Percentiles rank a stretch among this genome's conserved stretches.
phyloP scores from a whole-genome alignment of 139 green algal species.

The Axilococcus clingmanii region DNA sequence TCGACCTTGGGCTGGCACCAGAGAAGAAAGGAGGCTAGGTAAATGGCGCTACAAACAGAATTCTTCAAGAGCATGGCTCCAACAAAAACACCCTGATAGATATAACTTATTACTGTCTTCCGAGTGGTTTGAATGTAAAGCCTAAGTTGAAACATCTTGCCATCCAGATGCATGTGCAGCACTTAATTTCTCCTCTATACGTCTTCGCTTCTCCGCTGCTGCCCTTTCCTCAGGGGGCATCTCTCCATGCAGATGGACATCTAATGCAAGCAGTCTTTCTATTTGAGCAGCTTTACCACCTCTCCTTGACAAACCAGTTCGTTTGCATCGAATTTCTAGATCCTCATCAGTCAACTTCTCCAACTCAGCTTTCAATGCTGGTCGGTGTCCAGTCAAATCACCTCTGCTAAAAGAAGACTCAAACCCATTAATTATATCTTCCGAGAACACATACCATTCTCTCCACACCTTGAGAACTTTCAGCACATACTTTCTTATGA shows the following conservation, averaged over 20 bases:
- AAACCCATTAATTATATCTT: slow-evolving; percentile 82
- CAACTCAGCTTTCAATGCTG: slow-evolving; percentile 22
- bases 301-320: slow-evolving; percentile 40
- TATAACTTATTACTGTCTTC: too few relatives aligned
- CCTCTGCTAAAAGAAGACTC: slow-evolving; percentile 60
- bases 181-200: neutral
- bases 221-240: neutral
- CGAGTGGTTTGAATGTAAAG: too few relatives aligned
- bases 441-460: slow-evolving; percentile 74
- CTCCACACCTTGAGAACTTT: slow-evolving; percentile 73
- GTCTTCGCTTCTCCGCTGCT: neutral
- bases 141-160: too few relatives aligned
- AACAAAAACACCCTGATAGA: too few relatives aligned
- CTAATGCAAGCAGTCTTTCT: slow-evolving; percentile 30
- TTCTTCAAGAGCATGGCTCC: too few relatives aligned
- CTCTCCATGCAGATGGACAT: slow-evolving; percentile 40
- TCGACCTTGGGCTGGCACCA: too few relatives aligned
- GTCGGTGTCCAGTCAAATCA: neutral
- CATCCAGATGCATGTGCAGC: too few relatives aligned
- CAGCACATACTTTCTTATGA: slow-evolving; percentile 56
- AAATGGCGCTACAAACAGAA: too few relatives aligned
- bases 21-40: too few relatives aligned
- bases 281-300: slow-evolving; percentile 35
- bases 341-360: slow-evolving; percentile 41
- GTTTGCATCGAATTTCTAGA: slow-evolving; percentile 50